Conservation (phyloP, 257 asterid genomes). For the Prunella vulgaris region DNA sequence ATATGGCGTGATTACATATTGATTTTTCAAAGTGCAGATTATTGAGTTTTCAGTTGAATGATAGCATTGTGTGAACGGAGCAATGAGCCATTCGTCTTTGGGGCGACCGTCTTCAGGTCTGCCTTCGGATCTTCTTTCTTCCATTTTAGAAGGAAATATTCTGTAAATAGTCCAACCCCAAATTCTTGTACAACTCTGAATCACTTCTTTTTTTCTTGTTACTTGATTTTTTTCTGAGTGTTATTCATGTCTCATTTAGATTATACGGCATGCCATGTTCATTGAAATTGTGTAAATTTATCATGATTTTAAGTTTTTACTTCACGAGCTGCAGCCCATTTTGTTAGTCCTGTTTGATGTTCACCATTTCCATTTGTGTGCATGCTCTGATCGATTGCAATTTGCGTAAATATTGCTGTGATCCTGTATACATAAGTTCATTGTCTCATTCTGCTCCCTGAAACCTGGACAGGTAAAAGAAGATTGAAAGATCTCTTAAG, state of each 20-base stretch:
- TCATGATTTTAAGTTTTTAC: neutral
- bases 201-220: neutral
- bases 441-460: neutral
- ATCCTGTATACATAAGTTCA: neutral
- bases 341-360: neutral
- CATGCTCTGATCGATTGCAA: neutral
- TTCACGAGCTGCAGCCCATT: neutral
- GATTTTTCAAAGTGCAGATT: slow-evolving; percentile 17
- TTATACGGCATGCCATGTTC: neutral
- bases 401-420: neutral
- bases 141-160: neutral
- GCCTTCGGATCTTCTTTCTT: neutral
- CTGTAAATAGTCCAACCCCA: neutral
- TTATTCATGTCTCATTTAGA: neutral
- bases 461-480: slow-evolving; percentile 58
- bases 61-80: slow-evolving; percentile 40
- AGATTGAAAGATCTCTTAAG: slow-evolving; percentile 76
- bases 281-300: neutral
- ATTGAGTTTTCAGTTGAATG: slow-evolving; percentile 31
- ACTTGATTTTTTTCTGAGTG: neutral
- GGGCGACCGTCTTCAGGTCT: slow-evolving; percentile 63
- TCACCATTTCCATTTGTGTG: neutral
- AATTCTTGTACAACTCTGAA: neutral
- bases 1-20: neutral
- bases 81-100: slow-evolving; percentile 62